Conservation (phyloP, 2,329 filamentous ascomycete genomes). For the Aureobasidium mangrovei region DNA sequence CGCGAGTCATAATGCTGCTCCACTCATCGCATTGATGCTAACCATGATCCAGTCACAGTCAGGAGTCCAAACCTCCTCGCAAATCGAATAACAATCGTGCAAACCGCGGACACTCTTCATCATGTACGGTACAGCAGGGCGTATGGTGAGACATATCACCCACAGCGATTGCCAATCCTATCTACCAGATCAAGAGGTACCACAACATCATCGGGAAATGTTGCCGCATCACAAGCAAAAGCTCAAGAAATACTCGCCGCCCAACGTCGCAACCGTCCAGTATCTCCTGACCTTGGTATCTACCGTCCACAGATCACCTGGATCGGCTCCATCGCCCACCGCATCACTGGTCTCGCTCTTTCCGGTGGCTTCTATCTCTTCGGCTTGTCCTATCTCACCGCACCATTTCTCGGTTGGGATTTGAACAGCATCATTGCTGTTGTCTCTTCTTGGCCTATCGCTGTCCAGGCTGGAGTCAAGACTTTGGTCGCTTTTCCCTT, state of each 20-base stretch:
- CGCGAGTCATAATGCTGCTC: no score
- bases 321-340: constrained; percentile 67
- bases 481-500: constrained; percentile 53
- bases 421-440: constrained; percentile 56
- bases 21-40: no score
- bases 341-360: constrained; percentile 67
- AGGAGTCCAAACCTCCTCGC: no score
- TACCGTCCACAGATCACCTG: constrained; percentile 83
- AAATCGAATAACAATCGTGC: no score
- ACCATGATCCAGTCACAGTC: no score
- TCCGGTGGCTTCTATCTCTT: constrained; percentile 71
- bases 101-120: no score
- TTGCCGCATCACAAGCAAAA: background rate
- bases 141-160: no score
- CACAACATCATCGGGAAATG: no score
- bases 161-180: no score
- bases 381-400: constrained; percentile 68
- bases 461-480: constrained; percentile 53
- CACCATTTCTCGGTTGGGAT: constrained; percentile 65
- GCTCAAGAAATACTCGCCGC: constrained; percentile 54
- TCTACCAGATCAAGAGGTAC: no score
- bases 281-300: constrained; percentile 76
- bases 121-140: no score
- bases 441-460: constrained; percentile 52
- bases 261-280: constrained; percentile 73